phyloP scores from a whole-genome alignment of 2,329 filamentous ascomycete species.

The Penicillium expansum region DNA sequence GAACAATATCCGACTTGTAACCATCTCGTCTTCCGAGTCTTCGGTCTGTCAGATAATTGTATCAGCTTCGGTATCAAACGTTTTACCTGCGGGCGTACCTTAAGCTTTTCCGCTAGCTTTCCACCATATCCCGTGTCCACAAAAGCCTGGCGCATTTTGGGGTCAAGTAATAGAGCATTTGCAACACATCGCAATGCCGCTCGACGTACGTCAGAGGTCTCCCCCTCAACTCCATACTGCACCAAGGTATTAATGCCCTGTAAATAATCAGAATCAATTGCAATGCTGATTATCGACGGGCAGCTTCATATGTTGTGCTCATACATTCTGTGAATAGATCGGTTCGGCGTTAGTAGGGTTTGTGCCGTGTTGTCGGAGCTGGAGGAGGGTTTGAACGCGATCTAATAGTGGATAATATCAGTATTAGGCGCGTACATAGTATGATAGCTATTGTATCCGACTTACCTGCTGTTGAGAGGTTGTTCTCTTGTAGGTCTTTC shows the following conservation, averaged over 20 bases:
- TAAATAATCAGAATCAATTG: slow-evolving; percentile 9
- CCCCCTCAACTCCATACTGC: slow-evolving; percentile 68
- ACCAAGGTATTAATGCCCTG: slow-evolving; percentile 74
- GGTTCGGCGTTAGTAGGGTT: slow-evolving; percentile 69
- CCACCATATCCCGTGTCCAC: slow-evolving; percentile 66
- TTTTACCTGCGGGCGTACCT: slow-evolving; percentile 38
- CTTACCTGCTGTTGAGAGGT: slow-evolving; percentile 61
- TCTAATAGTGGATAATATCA: slow-evolving; percentile 23
- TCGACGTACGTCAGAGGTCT: slow-evolving; percentile 62
- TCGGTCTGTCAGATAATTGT: slow-evolving; percentile 52
- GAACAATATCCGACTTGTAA: slow-evolving; percentile 75
- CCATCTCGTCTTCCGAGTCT: slow-evolving; percentile 79
- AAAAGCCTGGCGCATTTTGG: slow-evolving; percentile 67
- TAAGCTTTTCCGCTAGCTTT: slow-evolving; percentile 68
- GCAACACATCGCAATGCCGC: slow-evolving; percentile 80
- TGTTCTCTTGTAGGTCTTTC: slow-evolving; percentile 59
- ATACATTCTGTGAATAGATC: slow-evolving; percentile 77
- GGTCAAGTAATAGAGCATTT: slow-evolving; percentile 73
- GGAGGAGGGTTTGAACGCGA: slow-evolving; percentile 46
- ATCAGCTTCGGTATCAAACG: neutral
- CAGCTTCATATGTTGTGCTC: slow-evolving; percentile 16
- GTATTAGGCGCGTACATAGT: neutral
- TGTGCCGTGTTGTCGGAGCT: slow-evolving; percentile 77
- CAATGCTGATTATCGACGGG: neutral
- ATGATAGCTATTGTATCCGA: slow-evolving; percentile 3